Conservation (phyloP, 139 green algal species). For the Volvox africanus region DNA sequence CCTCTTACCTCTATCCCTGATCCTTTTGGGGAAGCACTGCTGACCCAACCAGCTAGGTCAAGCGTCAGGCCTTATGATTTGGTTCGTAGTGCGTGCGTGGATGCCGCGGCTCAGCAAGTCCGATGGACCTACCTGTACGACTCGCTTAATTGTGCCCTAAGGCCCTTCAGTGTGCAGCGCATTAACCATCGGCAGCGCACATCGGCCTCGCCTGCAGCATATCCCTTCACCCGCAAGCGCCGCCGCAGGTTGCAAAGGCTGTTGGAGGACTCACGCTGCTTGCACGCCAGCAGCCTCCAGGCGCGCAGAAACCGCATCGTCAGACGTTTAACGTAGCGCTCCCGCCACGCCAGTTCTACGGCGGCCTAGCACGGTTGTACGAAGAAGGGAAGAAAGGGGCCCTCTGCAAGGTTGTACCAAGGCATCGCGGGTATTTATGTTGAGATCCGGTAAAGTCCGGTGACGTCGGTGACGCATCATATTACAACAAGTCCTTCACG, state of each 20-base stretch:
- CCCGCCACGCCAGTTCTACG: neutral
- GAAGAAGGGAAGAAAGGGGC: too few relatives aligned
- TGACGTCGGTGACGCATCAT: too few relatives aligned
- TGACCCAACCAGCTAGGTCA: too few relatives aligned
- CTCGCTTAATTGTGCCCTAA: neutral
- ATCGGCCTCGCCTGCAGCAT: neutral
- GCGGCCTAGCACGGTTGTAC: neutral
- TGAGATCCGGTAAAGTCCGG: too few relatives aligned
- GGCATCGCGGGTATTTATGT: too few relatives aligned
- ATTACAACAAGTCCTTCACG: too few relatives aligned
- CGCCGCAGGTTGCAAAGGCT: conserved; percentile 24
- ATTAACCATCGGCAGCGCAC: conserved; percentile 5
- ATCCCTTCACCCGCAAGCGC: conserved; percentile 17
- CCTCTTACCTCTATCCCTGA: too few relatives aligned
- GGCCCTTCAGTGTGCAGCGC: neutral
- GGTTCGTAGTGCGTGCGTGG: too few relatives aligned
- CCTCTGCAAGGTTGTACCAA: too few relatives aligned
- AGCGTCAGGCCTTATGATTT: too few relatives aligned
- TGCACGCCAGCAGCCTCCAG: neutral
- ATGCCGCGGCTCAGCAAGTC: too few relatives aligned
- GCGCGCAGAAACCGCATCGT: neutral
- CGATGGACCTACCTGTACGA: neutral
- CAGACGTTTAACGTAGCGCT: neutral
- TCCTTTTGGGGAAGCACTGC: too few relatives aligned
- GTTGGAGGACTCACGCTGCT: neutral